These are phyloP conservation scores for Spatholobus suberectus DNA, from an alignment of 306 rosid genomes.

Conservation along the genomic window DNA sequence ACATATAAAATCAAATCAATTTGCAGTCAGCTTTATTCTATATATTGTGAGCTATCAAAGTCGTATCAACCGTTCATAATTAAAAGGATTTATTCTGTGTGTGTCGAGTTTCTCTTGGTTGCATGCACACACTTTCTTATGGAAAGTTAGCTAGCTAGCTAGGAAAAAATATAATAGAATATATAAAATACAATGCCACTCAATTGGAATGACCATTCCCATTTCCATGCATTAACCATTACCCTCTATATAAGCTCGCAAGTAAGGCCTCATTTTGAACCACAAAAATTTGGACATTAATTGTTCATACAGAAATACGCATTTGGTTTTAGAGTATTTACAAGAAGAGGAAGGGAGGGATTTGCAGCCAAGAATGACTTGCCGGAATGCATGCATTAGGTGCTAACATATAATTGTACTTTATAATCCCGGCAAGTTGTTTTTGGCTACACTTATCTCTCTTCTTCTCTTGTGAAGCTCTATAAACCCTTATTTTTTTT, in stretches of 20 bases:
- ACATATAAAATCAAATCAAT: not conserved
- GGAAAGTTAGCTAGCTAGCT: not conserved
- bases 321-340: slow-evolving; percentile 36
- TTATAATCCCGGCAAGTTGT: slow-evolving; percentile 38
- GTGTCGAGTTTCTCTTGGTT: not conserved
- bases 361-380: slow-evolving; percentile 68
- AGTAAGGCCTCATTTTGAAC: slow-evolving; percentile 3
- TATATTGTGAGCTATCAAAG: not conserved
- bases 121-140: slow-evolving; percentile 3
- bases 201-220: not conserved
- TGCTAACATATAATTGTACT: too few species aligned
- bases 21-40: slow-evolving; percentile 11
- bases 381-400: slow-evolving; percentile 28
- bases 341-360: slow-evolving; percentile 40
- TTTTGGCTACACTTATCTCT: slow-evolving; percentile 52
- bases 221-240: not conserved
- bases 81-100: not conserved
- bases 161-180: not conserved
- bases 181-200: not conserved
- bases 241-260: slow-evolving; percentile 39
- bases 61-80: not conserved
- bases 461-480: slow-evolving; percentile 40
- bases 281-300: not conserved
- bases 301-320: not conserved
- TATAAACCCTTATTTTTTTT: not conserved